Percentiles rank a stretch among this genome's conserved stretches.
Conservation (phyloP, 2,329 filamentous ascomycete species). For the Fusarium solani-melongenae region DNA sequence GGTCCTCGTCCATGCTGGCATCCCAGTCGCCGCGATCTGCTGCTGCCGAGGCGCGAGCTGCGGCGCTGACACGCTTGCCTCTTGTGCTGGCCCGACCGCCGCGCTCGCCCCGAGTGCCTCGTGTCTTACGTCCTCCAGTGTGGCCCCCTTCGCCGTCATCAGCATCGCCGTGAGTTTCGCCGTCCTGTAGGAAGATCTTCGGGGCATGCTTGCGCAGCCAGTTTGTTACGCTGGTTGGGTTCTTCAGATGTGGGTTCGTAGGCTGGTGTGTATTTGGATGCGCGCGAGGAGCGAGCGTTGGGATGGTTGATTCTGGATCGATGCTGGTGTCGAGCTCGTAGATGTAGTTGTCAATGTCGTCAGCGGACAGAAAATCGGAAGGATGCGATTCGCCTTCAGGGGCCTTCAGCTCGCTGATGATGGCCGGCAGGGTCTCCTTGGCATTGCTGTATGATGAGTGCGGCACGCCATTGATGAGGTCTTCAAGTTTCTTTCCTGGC, state of each 20-base stretch:
- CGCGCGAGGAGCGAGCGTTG: conserved; percentile 64
- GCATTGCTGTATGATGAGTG: conserved; percentile 64
- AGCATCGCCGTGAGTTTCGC: conserved; percentile 55
- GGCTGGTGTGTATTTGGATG: conserved; percentile 51
- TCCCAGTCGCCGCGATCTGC: conserved; percentile 46
- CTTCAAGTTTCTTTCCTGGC: conserved; percentile 60
- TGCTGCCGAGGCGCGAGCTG: conserved; percentile 34
- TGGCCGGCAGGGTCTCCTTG: conserved; percentile 71
- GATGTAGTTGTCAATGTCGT: conserved; percentile 81
- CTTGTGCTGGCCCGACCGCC: conserved; percentile 55
- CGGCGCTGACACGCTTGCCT: conserved; percentile 49
- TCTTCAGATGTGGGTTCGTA: conserved; percentile 62
- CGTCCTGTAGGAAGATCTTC: conserved; percentile 85
- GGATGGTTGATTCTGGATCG: conserved; percentile 56
- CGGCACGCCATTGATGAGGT: conserved; percentile 64
- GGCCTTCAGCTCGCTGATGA: conserved; percentile 61
- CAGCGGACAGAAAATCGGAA: conserved; percentile 73
- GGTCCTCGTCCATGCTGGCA: conserved; percentile 54
- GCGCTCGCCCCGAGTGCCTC: conserved; percentile 47
- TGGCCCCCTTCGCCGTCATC: conserved; percentile 48
- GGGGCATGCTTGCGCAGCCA: conserved; percentile 91
- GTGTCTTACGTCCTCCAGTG: conserved; percentile 50
- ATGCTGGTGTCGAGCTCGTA: conserved; percentile 69
- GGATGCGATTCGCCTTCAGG: conserved; percentile 66
- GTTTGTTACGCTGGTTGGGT: conserved; percentile 93